Evolutionary conservation across 306 rosid genomes (phyloP).

Genomic region (Lagenaria siceraria): DNA sequence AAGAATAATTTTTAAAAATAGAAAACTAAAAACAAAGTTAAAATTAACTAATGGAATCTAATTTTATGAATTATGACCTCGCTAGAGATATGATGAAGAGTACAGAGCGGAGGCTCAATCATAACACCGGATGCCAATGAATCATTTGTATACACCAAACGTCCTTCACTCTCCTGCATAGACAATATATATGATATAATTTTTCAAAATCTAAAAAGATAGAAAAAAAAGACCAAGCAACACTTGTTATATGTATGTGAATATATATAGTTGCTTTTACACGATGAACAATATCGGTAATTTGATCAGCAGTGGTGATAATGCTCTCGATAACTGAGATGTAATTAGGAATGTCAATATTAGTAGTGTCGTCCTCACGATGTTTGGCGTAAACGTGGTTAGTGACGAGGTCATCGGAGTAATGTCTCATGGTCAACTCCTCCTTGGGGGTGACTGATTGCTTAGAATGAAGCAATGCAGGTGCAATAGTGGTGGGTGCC

Average conservation of each 20-base stretch:
- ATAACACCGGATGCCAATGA: background rate
- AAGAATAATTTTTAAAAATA: background rate
- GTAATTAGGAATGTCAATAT: background rate
- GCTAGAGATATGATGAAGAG: background rate
- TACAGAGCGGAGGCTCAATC: conserved; percentile 4
- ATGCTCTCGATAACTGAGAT: background rate
- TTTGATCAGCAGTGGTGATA: background rate
- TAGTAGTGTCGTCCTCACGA: background rate
- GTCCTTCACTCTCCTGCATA: background rate
- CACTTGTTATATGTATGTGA: background rate
- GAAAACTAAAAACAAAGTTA: background rate
- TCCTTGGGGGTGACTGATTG: background rate
- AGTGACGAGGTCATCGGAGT: background rate
- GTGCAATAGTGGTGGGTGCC: background rate
- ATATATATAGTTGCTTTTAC: background rate
- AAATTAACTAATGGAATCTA: no score
- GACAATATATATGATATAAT: background rate
- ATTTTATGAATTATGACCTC: background rate
- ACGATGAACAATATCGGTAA: background rate
- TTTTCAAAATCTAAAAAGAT: background rate
- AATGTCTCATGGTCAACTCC: background rate
- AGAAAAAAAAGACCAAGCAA: background rate
- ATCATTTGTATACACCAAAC: background rate
- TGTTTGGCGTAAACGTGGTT: background rate
- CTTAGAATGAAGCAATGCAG: conserved; percentile 2